Conservation (phyloP, 1,139 yeast species). For the Kluyveromyces sp. region DNA sequence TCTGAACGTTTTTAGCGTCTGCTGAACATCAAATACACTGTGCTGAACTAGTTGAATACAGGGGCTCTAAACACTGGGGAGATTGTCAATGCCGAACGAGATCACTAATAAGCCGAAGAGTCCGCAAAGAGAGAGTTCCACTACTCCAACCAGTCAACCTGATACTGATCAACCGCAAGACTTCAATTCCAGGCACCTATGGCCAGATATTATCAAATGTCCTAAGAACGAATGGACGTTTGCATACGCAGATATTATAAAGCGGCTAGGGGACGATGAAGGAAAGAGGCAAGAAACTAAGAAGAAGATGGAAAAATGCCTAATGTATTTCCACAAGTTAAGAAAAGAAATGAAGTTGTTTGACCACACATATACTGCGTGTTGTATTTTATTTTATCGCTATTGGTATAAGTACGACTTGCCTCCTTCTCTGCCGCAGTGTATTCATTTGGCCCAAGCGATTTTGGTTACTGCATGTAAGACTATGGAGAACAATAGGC, state of each 20-base stretch:
- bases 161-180: background rate
- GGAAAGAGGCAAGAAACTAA: conserved; percentile 22
- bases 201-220: conserved; percentile 36
- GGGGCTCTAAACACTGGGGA: background rate
- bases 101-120: background rate
- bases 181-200: conserved; percentile 27
- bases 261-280: conserved; percentile 23
- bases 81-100: background rate
- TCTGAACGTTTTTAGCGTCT: no score
- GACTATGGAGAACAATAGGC: conserved; percentile 32
- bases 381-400: conserved; percentile 30
- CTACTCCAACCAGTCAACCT: background rate
- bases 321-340: conserved; percentile 30
- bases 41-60: background rate
- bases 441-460: conserved; percentile 30
- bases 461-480: conserved; percentile 33
- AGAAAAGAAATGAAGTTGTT: conserved; percentile 29
- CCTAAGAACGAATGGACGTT: conserved; percentile 30
- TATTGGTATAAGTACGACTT: conserved; percentile 30
- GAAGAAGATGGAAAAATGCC: conserved; percentile 30
- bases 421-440: conserved; percentile 24
- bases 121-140: background rate
- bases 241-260: conserved; percentile 26
- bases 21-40: no score
- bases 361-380: conserved; percentile 33